Evolutionary conservation across 495 filamentous ascomycete genomes (phyloP).

Genomic region (Tuber calosporum): DNA sequence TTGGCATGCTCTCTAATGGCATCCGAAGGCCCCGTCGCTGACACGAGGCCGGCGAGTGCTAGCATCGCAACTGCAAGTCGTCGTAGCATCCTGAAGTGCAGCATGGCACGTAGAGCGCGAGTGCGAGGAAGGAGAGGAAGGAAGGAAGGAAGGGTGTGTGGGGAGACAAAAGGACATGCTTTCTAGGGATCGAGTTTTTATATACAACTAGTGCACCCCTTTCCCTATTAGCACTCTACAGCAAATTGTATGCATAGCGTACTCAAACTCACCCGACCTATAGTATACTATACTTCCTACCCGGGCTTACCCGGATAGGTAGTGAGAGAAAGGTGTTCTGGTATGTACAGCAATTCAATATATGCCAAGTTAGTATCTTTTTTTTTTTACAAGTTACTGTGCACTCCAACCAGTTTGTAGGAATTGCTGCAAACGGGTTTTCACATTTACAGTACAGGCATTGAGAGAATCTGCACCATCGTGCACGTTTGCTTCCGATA

Average conservation of each 20-base stretch:
- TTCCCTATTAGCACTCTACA: not conserved
- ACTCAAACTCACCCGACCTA: not conserved
- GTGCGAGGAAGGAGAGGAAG: not conserved
- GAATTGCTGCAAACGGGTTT: not conserved
- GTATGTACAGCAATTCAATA: not conserved
- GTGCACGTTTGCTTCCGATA: not conserved
- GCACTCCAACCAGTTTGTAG: not conserved
- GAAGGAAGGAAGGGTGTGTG: not conserved
- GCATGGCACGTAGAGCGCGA: not conserved
- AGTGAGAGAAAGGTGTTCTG: not conserved
- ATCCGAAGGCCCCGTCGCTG: conserved; percentile 5
- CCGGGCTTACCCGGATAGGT: not conserved
- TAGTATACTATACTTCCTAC: not conserved
- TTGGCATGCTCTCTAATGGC: conserved; percentile 11
- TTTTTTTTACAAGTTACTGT: not conserved
- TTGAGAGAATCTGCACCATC: not conserved
- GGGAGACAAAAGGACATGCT: not conserved
- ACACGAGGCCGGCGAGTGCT: not conserved
- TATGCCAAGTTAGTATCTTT: not conserved
- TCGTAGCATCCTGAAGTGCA: not conserved
- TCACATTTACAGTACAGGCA: not conserved
- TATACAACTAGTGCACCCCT: not conserved
- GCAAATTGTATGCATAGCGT: not conserved
- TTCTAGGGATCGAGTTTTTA: not conserved
- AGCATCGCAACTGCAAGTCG: not conserved